Evolutionary conservation across 176 grass and related monocot genomes (phyloP).

Genomic region (Oryza glaberrima): DNA sequence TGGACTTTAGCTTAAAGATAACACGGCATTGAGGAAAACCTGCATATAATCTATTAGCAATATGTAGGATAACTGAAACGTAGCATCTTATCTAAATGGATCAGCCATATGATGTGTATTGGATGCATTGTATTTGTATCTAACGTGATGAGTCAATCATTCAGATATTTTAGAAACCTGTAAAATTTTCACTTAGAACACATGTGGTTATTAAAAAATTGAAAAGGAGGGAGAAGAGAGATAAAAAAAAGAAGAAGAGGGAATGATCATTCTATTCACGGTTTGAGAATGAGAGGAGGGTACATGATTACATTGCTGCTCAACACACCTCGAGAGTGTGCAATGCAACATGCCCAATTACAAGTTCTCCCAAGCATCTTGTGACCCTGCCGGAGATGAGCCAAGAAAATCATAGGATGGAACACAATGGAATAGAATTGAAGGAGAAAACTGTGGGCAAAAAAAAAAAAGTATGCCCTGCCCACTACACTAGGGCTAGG

Average conservation of each 20-base stretch:
- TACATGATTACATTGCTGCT: constrained; percentile 52
- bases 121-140: background rate
- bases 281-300: constrained; percentile 54
- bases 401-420: constrained; percentile 10
- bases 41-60: background rate
- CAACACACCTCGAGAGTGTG: constrained; percentile 28
- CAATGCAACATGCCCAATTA: constrained; percentile 41
- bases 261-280: constrained; percentile 58
- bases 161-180: background rate
- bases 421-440: constrained; percentile 32
- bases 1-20: background rate
- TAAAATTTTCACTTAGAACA: constrained; percentile 3
- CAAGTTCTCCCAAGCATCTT: constrained; percentile 56
- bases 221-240: background rate
- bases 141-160: background rate
- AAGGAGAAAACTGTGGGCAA: constrained; percentile 11
- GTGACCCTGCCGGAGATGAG: constrained; percentile 51
- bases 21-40: background rate
- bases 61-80: background rate
- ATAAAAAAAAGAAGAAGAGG: background rate
- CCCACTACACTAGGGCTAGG: constrained; percentile 42
- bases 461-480: constrained; percentile 30
- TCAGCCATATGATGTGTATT: background rate
- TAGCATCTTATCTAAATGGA: background rate
- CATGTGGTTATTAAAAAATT: background rate